A percentile compares a stretch with the other conserved stretches of the same genome.
These are phyloP conservation scores for Aechmea fasciata DNA, from an alignment of 176 grass and related monocot genomes.

Conservation along the genomic window DNA sequence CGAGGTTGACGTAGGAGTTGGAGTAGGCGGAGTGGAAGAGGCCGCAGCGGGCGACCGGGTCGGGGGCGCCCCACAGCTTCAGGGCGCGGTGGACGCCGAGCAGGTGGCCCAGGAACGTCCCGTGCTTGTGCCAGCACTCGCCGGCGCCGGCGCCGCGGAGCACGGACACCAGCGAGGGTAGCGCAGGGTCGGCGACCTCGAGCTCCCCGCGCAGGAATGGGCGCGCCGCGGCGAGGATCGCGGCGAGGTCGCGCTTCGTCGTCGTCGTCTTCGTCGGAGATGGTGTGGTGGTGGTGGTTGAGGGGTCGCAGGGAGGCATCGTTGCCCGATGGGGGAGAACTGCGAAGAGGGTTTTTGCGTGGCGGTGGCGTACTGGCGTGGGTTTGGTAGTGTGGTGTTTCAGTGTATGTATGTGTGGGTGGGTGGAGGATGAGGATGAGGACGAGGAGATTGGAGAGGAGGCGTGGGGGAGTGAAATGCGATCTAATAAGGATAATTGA, in stretches of 20 bases:
- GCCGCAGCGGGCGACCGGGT: conserved; percentile 36
- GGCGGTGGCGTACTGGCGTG: no score
- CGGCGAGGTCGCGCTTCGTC: conserved; percentile 15
- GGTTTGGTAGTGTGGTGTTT: no score
- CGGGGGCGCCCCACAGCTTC: conserved; percentile 35
- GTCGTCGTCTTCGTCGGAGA: no score
- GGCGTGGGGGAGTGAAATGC: no score
- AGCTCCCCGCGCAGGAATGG: conserved; percentile 52
- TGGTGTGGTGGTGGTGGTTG: not conserved
- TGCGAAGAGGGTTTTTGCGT: no score
- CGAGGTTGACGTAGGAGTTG: conserved; percentile 59
- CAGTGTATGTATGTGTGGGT: no score
- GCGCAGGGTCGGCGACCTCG: conserved; percentile 32
- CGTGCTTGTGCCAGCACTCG: conserved; percentile 67
- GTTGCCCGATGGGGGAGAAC: no score
- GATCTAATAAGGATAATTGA: no score
- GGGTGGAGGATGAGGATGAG: no score
- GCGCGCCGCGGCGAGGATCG: conserved; percentile 31
- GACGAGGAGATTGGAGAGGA: no score
- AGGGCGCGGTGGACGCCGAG: conserved; percentile 41
- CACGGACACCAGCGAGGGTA: conserved; percentile 34
- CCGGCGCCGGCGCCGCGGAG: conserved; percentile 41
- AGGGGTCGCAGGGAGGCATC: conserved; percentile 15
- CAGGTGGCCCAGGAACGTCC: conserved; percentile 45
- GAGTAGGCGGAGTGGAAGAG: conserved; percentile 62